Evolutionary conservation across 352 stramenopile genomes (phyloP).

Genomic region (Globisporangium yorkense): DNA sequence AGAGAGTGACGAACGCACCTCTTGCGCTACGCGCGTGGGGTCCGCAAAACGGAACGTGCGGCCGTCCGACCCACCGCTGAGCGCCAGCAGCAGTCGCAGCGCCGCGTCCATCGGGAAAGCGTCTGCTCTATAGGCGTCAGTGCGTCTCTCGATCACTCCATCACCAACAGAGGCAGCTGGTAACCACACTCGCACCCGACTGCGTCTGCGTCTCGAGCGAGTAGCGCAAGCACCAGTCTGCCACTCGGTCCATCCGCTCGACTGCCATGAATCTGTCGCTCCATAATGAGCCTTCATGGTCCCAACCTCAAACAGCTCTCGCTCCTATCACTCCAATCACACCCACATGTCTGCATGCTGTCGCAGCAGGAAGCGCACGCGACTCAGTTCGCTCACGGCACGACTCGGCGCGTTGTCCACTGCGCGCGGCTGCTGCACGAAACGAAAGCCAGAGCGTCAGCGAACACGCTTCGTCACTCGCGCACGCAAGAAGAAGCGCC

Average conservation of each 20-base stretch:
- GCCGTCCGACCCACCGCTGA: constrained; percentile 48
- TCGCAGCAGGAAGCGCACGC: constrained; percentile 11
- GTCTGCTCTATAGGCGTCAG: constrained; percentile 5
- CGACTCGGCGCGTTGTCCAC: background rate
- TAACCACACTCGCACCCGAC: constrained; percentile 8
- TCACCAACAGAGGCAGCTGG: too few relatives aligned
- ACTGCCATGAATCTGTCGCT: constrained; percentile 23
- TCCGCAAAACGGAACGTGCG: constrained; percentile 57
- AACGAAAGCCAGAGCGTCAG: background rate
- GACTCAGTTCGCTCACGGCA: constrained; percentile 3
- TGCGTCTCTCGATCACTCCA: background rate
- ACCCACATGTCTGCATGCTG: constrained; percentile 12
- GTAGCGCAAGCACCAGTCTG: constrained; percentile 27
- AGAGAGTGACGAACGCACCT: constrained; percentile 6
- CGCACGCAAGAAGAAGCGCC: background rate
- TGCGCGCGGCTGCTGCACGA: background rate
- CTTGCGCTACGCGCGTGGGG: constrained; percentile 20
- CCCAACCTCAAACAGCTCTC: background rate
- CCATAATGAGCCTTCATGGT: background rate
- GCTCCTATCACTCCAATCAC: too few relatives aligned
- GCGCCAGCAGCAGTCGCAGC: constrained; percentile 49
- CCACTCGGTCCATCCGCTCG: constrained; percentile 25
- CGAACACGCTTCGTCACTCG: background rate
- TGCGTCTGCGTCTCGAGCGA: constrained; percentile 5
- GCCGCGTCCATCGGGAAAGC: constrained; percentile 19